Evolutionary conservation across 1,284 basidiomycete genomes (phyloP).

Genomic region (Flammula alnicola): DNA sequence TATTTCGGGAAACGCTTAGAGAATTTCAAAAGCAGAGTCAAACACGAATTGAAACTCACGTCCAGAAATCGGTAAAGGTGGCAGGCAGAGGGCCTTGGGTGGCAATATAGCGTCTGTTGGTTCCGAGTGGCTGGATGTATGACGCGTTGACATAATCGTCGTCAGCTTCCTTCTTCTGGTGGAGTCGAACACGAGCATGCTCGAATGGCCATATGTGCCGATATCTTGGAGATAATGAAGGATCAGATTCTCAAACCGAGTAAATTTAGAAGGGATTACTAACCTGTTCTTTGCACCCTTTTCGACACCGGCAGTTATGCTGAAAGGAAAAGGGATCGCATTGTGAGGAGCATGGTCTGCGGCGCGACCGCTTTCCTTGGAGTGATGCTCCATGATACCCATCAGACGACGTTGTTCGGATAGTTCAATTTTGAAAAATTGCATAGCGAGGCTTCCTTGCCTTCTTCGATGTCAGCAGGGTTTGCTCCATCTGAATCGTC

Average conservation of each 20-base stretch:
- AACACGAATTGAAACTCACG: slow-evolving; percentile 59
- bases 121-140: slow-evolving; percentile 85
- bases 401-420: slow-evolving; percentile 90
- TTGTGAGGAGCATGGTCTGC: slow-evolving; percentile 15
- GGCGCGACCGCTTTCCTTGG: slow-evolving; percentile 51
- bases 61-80: slow-evolving; percentile 95
- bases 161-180: slow-evolving; percentile 41
- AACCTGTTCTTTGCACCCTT: slow-evolving; percentile 93
- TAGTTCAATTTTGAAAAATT: slow-evolving; percentile 90
- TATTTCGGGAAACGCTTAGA: slow-evolving; percentile 33
- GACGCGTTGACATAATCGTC: slow-evolving; percentile 96
- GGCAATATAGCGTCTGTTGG: slow-evolving; percentile 86
- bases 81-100: slow-evolving; percentile 94
- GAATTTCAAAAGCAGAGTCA: not conserved
- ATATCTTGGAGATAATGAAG: slow-evolving; percentile 55
- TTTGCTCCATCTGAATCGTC: slow-evolving; percentile 37
- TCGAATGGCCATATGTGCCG: slow-evolving; percentile 97
- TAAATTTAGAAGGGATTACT: slow-evolving; percentile 31
- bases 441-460: slow-evolving; percentile 85
- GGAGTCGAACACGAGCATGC: slow-evolving; percentile 83
- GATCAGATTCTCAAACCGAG: slow-evolving; percentile 5
- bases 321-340: slow-evolving; percentile 71
- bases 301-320: slow-evolving; percentile 95
- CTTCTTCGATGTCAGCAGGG: slow-evolving; percentile 56
- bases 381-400: slow-evolving; percentile 92